Percentiles rank a stretch among this genome's conserved stretches.
Evolutionary conservation across 1,284 basidiomycete genomes (phyloP).

Genomic region (Trametes hirsuta): DNA sequence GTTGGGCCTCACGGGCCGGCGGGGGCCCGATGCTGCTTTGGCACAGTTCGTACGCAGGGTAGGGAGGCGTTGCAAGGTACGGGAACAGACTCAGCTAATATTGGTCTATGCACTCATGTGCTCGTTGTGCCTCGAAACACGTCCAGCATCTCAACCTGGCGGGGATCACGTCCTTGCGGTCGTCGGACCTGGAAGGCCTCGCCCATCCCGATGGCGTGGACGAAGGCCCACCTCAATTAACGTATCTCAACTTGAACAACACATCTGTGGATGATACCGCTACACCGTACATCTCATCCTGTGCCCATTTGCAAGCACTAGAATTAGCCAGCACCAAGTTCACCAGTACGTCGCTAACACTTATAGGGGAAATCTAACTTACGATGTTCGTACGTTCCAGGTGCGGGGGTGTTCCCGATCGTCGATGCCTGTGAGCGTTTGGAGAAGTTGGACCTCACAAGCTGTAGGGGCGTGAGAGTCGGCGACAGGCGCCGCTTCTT

Average conservation of each 20-base stretch:
- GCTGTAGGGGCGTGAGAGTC: constrained; percentile 64
- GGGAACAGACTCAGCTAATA: constrained; percentile 1
- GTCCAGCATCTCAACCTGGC: constrained; percentile 53
- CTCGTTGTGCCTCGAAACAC: not conserved
- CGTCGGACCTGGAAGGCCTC: constrained; percentile 55
- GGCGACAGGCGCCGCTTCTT: constrained; percentile 68
- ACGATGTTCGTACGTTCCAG: constrained; percentile 36
- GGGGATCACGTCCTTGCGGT: constrained; percentile 53
- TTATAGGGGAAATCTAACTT: not conserved
- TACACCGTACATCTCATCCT: constrained; percentile 54
- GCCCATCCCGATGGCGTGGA: constrained; percentile 36
- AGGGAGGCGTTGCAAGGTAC: constrained; percentile 63
- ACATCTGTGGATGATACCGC: constrained; percentile 63
- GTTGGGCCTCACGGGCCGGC: constrained; percentile 45
- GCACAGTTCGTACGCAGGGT: constrained; percentile 52
- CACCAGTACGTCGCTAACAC: constrained; percentile 47
- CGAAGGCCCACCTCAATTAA: constrained; percentile 41
- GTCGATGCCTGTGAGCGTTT: constrained; percentile 59
- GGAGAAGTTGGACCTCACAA: constrained; percentile 60
- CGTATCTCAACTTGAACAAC: constrained; percentile 60
- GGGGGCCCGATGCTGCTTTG: constrained; percentile 41
- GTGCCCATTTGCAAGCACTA: constrained; percentile 49
- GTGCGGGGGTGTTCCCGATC: constrained; percentile 55
- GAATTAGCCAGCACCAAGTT: constrained; percentile 62
- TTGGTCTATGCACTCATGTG: not conserved